Conservation (phyloP, 2,329 filamentous ascomycete species). For the Calonectria montana region DNA sequence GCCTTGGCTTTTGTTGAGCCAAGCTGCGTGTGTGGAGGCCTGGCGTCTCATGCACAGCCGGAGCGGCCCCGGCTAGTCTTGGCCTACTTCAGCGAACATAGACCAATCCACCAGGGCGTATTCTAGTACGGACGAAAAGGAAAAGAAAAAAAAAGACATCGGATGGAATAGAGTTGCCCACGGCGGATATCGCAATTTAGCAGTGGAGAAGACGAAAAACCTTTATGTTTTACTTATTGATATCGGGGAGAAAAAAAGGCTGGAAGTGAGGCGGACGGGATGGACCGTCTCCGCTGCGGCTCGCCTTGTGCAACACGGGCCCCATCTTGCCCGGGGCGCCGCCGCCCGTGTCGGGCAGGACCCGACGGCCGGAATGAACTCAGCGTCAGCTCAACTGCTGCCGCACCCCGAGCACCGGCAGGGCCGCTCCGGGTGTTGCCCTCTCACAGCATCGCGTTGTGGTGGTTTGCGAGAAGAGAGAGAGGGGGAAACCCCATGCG, state of each 20-base stretch:
- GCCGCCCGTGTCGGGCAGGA: background rate
- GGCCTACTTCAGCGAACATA: background rate
- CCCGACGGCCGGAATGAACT: slow-evolving; percentile 12
- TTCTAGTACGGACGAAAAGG: background rate
- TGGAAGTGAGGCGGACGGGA: slow-evolving; percentile 15
- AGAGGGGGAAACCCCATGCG: background rate
- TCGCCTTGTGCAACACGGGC: background rate
- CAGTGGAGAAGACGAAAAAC: background rate
- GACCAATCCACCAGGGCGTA: background rate
- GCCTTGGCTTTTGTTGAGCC: slow-evolving; percentile 7
- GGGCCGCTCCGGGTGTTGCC: slow-evolving; percentile 1
- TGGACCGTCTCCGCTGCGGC: background rate
- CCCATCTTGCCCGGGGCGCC: slow-evolving; percentile 16
- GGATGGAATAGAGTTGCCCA: background rate
- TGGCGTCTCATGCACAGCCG: slow-evolving; percentile 9
- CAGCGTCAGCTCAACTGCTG: slow-evolving; percentile 7
- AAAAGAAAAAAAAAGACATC: background rate
- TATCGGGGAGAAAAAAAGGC: background rate
- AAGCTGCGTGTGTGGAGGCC: slow-evolving; percentile 4
- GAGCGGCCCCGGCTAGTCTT: slow-evolving; percentile 13
- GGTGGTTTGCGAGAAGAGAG: background rate
- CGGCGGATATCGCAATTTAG: background rate
- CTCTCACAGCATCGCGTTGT: background rate
- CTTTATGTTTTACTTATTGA: background rate
- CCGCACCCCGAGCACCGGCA: slow-evolving; percentile 17